These are phyloP conservation scores for Ustilaginoidea virens DNA, from an alignment of 2,329 filamentous ascomycete species.

Conservation along the genomic window DNA sequence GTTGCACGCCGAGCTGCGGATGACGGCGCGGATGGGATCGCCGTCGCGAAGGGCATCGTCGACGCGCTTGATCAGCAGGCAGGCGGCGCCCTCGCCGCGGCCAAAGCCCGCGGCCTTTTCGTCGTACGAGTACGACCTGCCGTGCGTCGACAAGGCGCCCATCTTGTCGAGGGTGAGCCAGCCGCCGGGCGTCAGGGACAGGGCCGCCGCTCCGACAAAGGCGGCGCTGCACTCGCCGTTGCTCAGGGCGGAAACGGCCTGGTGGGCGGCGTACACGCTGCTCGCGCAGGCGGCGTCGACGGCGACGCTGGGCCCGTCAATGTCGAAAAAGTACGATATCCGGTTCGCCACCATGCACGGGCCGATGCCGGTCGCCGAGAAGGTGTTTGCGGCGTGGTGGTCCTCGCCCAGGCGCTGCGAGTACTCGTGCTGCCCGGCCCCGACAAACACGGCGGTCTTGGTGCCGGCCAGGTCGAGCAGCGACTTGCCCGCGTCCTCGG, in stretches of 20 bases:
- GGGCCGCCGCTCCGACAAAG: slow-evolving; percentile 7
- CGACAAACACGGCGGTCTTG: slow-evolving; percentile 25
- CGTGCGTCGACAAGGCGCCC: slow-evolving; percentile 12
- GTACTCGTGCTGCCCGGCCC: slow-evolving; percentile 2
- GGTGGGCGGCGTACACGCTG: slow-evolving; percentile 18
- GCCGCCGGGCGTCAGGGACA: slow-evolving; percentile 5
- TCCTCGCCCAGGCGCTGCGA: slow-evolving; percentile 1
- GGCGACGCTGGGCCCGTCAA: slow-evolving; percentile 10
- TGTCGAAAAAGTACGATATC: slow-evolving; percentile 9
- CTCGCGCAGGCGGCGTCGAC: slow-evolving; percentile 25
- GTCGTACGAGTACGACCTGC: slow-evolving; percentile 18
- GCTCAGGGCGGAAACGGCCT: slow-evolving; percentile 7
- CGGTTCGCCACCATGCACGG: slow-evolving; percentile 7
- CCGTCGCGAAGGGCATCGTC: slow-evolving; percentile 16
- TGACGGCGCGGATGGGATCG: slow-evolving; percentile 9
- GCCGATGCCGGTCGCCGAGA: slow-evolving; percentile 4
- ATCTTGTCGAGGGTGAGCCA: slow-evolving; percentile 6
- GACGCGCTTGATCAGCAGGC: slow-evolving; percentile 26
- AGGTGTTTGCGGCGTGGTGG: neutral
- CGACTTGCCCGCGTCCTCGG: slow-evolving; percentile 30
- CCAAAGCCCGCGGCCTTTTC: slow-evolving; percentile 26
- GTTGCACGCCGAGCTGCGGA: slow-evolving; percentile 5
- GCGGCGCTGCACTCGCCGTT: slow-evolving; percentile 5
- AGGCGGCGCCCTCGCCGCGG: slow-evolving; percentile 26
- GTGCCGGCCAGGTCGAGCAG: slow-evolving; percentile 27